phyloP scores from a whole-genome alignment of 768 basidiomycete genomes.

The Naganishia onofrii region DNA sequence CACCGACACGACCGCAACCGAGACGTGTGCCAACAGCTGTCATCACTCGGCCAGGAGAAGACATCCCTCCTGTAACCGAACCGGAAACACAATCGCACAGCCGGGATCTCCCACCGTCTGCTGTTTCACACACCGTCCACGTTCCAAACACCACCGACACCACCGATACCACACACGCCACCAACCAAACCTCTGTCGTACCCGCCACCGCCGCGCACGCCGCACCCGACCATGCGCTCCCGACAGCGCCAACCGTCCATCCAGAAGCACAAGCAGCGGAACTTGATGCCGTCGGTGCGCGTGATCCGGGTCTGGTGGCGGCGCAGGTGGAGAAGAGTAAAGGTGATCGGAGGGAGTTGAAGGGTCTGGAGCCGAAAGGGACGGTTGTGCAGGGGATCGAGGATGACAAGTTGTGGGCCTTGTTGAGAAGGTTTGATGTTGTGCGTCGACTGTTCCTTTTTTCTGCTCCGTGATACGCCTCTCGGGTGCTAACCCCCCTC shows the following conservation, averaged over 20 bases:
- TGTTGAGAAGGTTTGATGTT: constrained; percentile 49
- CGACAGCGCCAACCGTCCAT: constrained; percentile 46
- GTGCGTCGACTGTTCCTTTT: no score
- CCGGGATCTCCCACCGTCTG: neutral
- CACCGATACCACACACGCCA: neutral
- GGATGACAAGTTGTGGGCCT: constrained; percentile 53
- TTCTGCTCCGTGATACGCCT: no score
- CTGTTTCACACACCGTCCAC: constrained; percentile 10
- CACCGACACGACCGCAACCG: neutral
- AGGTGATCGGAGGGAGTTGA: constrained; percentile 50
- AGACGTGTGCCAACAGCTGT: constrained; percentile 11
- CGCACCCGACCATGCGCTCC: constrained; percentile 40
- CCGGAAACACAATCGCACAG: neutral
- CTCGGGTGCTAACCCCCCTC: no score
- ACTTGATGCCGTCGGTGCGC: constrained; percentile 34
- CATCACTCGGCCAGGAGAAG: constrained; percentile 11
- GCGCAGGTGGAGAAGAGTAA: constrained; percentile 53
- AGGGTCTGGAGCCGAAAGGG: constrained; percentile 45
- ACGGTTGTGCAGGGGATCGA: constrained; percentile 52
- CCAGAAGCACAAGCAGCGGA: constrained; percentile 49
- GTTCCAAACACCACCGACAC: constrained; percentile 1
- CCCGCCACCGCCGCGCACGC: constrained; percentile 2
- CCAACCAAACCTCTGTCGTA: constrained; percentile 19
- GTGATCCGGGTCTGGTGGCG: constrained; percentile 46
- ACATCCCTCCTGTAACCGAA: neutral